Evolutionary conservation across 345 rosid species (phyloP), one percentile per base, ranked within the genome.

Genomic region (Acer negundo): DNA sequence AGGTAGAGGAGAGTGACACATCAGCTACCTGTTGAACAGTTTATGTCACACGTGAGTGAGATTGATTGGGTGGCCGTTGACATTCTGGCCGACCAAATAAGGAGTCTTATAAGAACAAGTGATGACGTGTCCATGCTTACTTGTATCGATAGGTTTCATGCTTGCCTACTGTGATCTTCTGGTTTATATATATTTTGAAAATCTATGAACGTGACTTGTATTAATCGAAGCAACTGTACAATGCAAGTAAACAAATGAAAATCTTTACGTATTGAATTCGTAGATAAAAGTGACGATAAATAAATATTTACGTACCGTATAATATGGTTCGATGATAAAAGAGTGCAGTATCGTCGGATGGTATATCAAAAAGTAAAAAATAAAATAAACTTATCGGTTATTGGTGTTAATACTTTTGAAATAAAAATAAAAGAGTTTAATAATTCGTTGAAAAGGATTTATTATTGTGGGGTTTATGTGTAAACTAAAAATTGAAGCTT

Each of bases 1-100:
- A 51, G 53, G 74, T 35, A 0, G 6, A 13, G 58, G 79, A 73
- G 69, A 4, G 51, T 22, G 73, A 66, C 80, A 64, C 35, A 11
- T 78, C 78, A 67, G 67, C 64, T 1, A 17, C 10, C 40, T 38
- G 6, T 62, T 51, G 82, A 75, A 75, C 65, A 59, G 70, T 75
- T 35, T 38, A 10, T 8, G 28, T 13, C 51, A 67, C 78, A 70
- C 44, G 81, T 84, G 78, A 75, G 28, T 16, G 31, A 62, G 53
- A 82, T 82, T 80, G 61, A 83, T 82, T 85, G 88, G 82, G 75
- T 73, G 63, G 83, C 47, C 77, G 47, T 70, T 74, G 84, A 85
- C 80, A 81, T 67, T 81, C 70, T 74, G 77, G 77, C 72, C 53
- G 26, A 70, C 75, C 62, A 65, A 74, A 47, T 5, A 17, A 22